These are phyloP conservation scores for Pelargonium citronellum DNA, from an alignment of 441 rosid genomes.

Conservation along the genomic window DNA sequence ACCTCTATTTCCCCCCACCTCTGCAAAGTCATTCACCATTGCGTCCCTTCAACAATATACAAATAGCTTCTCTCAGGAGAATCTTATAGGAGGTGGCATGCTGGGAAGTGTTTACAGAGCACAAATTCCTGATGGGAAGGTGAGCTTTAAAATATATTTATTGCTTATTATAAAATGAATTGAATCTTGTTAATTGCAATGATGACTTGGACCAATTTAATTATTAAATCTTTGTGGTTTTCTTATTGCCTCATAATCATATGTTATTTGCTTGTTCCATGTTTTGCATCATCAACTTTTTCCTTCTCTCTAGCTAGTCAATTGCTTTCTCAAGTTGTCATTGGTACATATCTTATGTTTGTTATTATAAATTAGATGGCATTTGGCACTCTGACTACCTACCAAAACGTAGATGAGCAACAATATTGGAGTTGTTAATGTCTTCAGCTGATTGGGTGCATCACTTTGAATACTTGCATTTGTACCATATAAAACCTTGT, in stretches of 20 bases:
- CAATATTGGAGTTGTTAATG: too few relatives aligned
- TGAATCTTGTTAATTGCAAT: background rate
- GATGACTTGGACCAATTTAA: background rate
- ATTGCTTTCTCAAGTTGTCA: too few relatives aligned
- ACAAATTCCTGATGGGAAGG: conserved; percentile 80
- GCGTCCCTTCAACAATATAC: conserved; percentile 96
- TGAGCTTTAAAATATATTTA: conserved; percentile 21
- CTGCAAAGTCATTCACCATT: conserved; percentile 49
- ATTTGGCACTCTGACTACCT: too few relatives aligned
- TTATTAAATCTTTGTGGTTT: conserved; percentile 1
- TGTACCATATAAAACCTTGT: too few relatives aligned
- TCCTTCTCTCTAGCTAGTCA: too few relatives aligned
- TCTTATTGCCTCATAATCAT: background rate
- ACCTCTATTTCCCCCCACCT: conserved; percentile 34
- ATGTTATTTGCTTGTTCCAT: too few relatives aligned
- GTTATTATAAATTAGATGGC: too few relatives aligned
- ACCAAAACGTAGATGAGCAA: too few relatives aligned
- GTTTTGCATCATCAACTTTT: too few relatives aligned
- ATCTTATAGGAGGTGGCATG: conserved; percentile 83
- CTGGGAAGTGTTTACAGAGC: conserved; percentile 90
- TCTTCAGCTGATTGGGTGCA: too few relatives aligned
- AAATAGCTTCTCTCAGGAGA: conserved; percentile 91
- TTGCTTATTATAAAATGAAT: conserved; percentile 4
- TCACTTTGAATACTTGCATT: too few relatives aligned
- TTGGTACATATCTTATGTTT: too few relatives aligned